phyloP scores from a whole-genome alignment of 805 yeast species.

The Candida ulmi region DNA sequence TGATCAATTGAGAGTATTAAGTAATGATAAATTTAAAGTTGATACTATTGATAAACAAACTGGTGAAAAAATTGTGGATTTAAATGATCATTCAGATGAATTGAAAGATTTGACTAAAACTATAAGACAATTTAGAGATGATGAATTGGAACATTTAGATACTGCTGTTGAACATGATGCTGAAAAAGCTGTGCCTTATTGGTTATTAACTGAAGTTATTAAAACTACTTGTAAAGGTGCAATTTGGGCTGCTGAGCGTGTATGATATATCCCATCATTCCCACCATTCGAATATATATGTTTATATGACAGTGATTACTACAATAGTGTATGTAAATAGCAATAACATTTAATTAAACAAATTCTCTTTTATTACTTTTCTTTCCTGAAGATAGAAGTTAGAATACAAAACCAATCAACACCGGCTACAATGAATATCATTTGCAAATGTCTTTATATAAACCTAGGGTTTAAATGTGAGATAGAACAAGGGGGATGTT shows the following conservation, averaged over 20 bases:
- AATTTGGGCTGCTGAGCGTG: conserved; percentile 83
- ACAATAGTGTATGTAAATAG: too few species aligned
- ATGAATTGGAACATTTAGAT: conserved; percentile 90
- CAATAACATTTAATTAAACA: too few species aligned
- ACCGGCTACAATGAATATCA: too few species aligned
- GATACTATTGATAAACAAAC: conserved; percentile 27
- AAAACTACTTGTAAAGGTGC: conserved; percentile 83
- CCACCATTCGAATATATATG: neutral
- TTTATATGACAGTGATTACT: neutral
- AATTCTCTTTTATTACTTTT: too few species aligned
- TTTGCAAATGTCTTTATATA: too few species aligned
- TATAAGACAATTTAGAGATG: conserved; percentile 80
- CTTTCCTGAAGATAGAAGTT: too few species aligned
- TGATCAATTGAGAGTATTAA: conserved; percentile 73
- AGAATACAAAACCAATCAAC: too few species aligned
- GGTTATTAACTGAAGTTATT: conserved; percentile 81
- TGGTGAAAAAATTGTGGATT: conserved; percentile 16
- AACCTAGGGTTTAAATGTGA: too few species aligned
- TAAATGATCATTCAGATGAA: conserved; percentile 51
- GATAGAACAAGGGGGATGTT: neutral
- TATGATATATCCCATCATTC: conserved; percentile 36
- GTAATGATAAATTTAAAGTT: conserved; percentile 52
- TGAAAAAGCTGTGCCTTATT: conserved; percentile 87
- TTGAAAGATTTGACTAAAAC: conserved; percentile 50
- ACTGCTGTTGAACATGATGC: conserved; percentile 93